Evolutionary conservation across 176 grass and related monocot genomes (phyloP).

Genomic region (Eremochloa ophiuroides): DNA sequence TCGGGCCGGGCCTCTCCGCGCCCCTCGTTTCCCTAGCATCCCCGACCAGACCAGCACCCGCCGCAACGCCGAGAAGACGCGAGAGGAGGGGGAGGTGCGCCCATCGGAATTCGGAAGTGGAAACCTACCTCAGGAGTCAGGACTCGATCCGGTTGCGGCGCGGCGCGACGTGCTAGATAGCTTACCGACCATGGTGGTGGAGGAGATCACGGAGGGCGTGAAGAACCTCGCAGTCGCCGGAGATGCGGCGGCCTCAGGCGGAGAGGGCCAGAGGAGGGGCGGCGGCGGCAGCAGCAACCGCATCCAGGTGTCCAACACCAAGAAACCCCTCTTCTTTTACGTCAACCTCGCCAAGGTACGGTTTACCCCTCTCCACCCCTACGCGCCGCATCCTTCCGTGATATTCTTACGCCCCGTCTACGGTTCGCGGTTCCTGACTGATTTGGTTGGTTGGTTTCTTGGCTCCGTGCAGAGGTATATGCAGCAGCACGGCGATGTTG

Average conservation of each 20-base stretch:
- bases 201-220: conserved; percentile 76
- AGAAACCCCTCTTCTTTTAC: conserved; percentile 95
- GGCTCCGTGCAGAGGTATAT: conserved; percentile 71
- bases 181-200: conserved; percentile 31
- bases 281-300: conserved; percentile 55
- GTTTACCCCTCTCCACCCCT: too few species aligned
- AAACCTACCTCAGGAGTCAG: not conserved
- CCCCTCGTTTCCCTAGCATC: not conserved
- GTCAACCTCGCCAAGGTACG: conserved; percentile 95
- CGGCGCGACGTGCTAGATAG: not conserved
- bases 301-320: conserved; percentile 92
- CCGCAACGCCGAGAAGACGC: not conserved
- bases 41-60: not conserved
- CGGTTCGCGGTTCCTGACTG: not conserved
- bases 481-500: conserved; percentile 83
- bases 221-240: conserved; percentile 38
- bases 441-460: not conserved
- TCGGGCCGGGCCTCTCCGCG: not conserved
- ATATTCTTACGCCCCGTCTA: not conserved
- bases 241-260: not conserved
- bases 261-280: conserved; percentile 32
- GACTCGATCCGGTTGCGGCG: not conserved
- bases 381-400: not conserved
- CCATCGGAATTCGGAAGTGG: not conserved
- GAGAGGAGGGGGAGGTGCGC: not conserved